Conservation (phyloP, 1,139 yeast genomes). For the Arxiozyma heterogenica region DNA sequence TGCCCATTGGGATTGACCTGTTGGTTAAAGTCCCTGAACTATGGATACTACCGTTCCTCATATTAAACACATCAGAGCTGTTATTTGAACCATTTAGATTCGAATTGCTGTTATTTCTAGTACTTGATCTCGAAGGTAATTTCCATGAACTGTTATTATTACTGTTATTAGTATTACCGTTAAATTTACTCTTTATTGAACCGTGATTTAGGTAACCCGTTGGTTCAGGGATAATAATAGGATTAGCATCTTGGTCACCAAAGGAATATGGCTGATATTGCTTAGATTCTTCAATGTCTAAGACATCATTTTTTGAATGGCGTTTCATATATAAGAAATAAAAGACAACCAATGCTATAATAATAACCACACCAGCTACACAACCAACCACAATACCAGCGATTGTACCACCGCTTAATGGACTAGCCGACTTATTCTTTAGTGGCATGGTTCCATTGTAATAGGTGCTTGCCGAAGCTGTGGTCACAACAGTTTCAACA, state of each 20-base stretch:
- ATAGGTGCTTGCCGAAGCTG: slow-evolving; percentile 5
- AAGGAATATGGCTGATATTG: slow-evolving; percentile 31
- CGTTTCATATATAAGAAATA: slow-evolving; percentile 36
- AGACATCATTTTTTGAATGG: slow-evolving; percentile 8
- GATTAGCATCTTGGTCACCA: slow-evolving; percentile 27
- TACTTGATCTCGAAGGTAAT: slow-evolving; percentile 14
- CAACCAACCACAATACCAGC: slow-evolving; percentile 64
- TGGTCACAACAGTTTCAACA: slow-evolving; percentile 6
- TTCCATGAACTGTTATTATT: slow-evolving; percentile 6
- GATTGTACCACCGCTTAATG: slow-evolving; percentile 50
- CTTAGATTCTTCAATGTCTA: slow-evolving; percentile 24
- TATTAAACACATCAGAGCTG: neutral
- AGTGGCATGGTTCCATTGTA: slow-evolving; percentile 6
- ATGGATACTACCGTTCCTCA: neutral
- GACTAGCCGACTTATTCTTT: slow-evolving; percentile 10
- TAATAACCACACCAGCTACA: slow-evolving; percentile 41
- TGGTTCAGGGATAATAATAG: slow-evolving; percentile 13
- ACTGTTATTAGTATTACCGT: neutral
- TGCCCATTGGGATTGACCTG: neutral
- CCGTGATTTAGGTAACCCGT: neutral
- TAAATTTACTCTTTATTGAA: neutral
- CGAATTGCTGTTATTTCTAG: slow-evolving; percentile 3
- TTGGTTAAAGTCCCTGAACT: neutral
- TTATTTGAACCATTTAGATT: neutral
- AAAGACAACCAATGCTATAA: slow-evolving; percentile 33